Conservation (phyloP, 1,284 basidiomycete genomes). For the Rhizoctonia solani region DNA sequence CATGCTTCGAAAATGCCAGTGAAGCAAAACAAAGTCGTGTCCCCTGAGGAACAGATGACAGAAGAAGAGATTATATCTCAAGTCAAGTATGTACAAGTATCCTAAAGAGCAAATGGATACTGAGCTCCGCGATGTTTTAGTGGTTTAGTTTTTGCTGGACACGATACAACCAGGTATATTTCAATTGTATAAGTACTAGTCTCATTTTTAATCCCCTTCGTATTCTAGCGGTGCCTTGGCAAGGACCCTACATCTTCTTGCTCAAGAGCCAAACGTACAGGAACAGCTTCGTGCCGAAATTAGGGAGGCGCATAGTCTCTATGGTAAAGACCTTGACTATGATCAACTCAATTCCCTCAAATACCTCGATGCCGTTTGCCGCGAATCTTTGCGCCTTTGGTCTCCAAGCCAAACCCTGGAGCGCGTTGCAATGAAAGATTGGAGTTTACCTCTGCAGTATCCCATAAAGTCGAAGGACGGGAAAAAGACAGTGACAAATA, state of each 20-base stretch:
- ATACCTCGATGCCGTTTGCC: not conserved
- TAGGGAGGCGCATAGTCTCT: not conserved
- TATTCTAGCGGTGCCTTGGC: not conserved
- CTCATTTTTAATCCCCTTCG: too few relatives aligned
- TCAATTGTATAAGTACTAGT: too few relatives aligned
- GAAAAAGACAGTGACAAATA: not conserved
- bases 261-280: not conserved
- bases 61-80: not conserved
- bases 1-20: not conserved
- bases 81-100: not conserved
- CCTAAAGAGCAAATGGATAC: too few relatives aligned
- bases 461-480: not conserved
- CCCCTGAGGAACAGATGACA: not conserved
- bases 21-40: not conserved
- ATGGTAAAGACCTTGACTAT: not conserved
- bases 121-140: too few relatives aligned
- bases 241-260: not conserved
- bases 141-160: constrained; percentile 1
- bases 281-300: not conserved
- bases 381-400: not conserved
- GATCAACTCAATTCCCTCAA: not conserved
- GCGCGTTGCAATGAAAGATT: not conserved
- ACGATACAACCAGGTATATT: not conserved
- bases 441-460: not conserved
- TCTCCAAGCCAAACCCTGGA: not conserved